A percentile compares a stretch with the other conserved stretches of the same genome.
Conservation (phyloP, 495 filamentous ascomycete genomes). For the Talaromyces ruber region DNA sequence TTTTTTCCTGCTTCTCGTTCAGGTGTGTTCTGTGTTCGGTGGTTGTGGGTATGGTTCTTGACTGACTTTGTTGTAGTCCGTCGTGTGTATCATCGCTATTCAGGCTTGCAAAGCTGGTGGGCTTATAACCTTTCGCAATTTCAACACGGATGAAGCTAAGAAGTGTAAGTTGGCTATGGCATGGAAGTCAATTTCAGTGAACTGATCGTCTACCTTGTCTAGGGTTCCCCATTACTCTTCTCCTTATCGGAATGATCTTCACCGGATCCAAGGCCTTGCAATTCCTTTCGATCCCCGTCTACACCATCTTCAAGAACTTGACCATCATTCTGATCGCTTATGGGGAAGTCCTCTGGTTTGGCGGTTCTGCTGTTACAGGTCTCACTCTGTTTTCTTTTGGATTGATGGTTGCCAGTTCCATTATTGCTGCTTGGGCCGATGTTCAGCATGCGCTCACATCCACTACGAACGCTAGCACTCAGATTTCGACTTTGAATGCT, state of each 20-base stretch:
- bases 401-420: conserved; percentile 90
- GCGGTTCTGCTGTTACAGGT: conserved; percentile 71
- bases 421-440: conserved; percentile 97
- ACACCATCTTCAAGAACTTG: conserved; percentile 99
- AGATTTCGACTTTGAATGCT: conserved; percentile 84
- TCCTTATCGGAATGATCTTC: conserved; percentile 99
- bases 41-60: conserved; percentile 7
- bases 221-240: conserved; percentile 97
- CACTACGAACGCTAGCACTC: conserved; percentile 53
- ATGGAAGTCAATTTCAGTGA: background rate
- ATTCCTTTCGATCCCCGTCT: conserved; percentile 94
- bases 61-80: conserved; percentile 47
- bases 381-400: conserved; percentile 93
- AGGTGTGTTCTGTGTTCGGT: conserved; percentile 52
- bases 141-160: conserved; percentile 80
- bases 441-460: conserved; percentile 74
- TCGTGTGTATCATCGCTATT: conserved; percentile 88
- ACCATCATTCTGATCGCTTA: conserved; percentile 99
- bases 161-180: conserved; percentile 59
- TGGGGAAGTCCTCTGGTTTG: conserved; percentile 98
- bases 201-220: conserved; percentile 6
- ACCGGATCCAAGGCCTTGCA: conserved; percentile 94
- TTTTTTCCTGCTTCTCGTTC: conserved; percentile 85
- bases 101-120: conserved; percentile 71
- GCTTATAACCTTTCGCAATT: conserved; percentile 85